Percentiles rank a stretch among this genome's conserved stretches.
phyloP scores from a whole-genome alignment of 129 eudicot species.

The Flaveria brownii region DNA sequence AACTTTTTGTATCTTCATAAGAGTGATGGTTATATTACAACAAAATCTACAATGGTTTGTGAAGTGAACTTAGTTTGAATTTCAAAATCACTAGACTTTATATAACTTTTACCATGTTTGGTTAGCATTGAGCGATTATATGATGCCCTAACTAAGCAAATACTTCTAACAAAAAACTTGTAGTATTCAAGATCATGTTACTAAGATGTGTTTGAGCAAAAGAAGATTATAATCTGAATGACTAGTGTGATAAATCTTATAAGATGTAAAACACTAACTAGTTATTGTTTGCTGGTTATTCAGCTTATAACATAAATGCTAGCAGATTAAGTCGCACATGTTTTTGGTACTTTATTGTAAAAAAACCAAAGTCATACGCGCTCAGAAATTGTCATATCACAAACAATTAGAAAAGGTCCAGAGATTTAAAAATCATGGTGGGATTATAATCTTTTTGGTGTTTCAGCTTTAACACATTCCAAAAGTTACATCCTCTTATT shows the following conservation, averaged over 20 bases:
- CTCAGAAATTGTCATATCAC: constrained; percentile 1
- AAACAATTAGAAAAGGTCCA: constrained; percentile 20
- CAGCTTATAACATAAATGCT: not conserved
- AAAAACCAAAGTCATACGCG: constrained; percentile 3
- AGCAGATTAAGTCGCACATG: not conserved
- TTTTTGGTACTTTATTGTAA: not conserved
- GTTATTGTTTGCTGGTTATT: constrained; percentile 7
- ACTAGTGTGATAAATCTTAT: not conserved
- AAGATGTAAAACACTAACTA: constrained; percentile 1
- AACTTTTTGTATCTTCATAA: not conserved
- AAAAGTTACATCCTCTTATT: not conserved
- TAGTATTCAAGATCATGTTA: constrained; percentile 4
- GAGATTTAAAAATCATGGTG: not conserved
- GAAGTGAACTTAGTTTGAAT: constrained; percentile 21
- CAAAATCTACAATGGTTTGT: not conserved
- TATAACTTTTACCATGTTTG: not conserved
- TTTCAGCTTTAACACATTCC: constrained; percentile 6
- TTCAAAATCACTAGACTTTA: not conserved
- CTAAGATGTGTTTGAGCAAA: constrained; percentile 3
- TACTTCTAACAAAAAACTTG: constrained; percentile 2
- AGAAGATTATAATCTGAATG: constrained; percentile 13
- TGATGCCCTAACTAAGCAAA: not conserved
- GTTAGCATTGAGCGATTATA: not conserved
- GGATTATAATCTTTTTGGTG: constrained; percentile 14
- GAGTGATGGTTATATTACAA: not conserved